These are phyloP conservation scores for Tolypocladium paradoxum DNA, from an alignment of 2,329 filamentous ascomycete species.

Conservation along the genomic window DNA sequence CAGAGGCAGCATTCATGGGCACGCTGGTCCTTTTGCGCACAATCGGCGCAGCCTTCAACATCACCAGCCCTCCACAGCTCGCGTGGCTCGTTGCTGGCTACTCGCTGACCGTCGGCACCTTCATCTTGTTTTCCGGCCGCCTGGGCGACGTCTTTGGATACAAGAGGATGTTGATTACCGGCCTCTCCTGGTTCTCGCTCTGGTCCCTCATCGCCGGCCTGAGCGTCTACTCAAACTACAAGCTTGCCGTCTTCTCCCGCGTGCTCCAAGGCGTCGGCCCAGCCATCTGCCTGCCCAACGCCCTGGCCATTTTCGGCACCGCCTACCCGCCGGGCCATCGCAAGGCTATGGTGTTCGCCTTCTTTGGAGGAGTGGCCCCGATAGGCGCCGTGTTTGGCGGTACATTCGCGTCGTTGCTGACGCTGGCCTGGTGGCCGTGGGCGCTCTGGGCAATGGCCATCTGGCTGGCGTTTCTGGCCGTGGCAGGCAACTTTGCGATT, in stretches of 20 bases:
- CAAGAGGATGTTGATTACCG: conserved; percentile 40
- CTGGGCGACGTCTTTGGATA: conserved; percentile 49
- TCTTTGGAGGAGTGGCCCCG: conserved; percentile 36
- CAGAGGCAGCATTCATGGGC: conserved; percentile 22
- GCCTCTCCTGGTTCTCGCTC: conserved; percentile 42
- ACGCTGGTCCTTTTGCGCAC: conserved; percentile 35
- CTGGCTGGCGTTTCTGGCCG: conserved; percentile 21
- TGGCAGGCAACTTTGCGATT: conserved; percentile 21
- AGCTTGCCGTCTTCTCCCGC: conserved; percentile 39
- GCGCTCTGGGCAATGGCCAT: conserved; percentile 31
- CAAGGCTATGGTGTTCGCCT: conserved; percentile 49
- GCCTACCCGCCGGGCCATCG: conserved; percentile 44
- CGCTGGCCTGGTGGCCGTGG: conserved; percentile 37
- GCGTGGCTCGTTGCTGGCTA: conserved; percentile 50
- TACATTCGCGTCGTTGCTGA: conserved; percentile 28
- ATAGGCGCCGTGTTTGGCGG: conserved; percentile 33
- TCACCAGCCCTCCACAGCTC: conserved; percentile 31
- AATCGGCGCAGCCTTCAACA: conserved; percentile 35
- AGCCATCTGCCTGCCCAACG: conserved; percentile 53
- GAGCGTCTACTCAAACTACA: conserved; percentile 24
- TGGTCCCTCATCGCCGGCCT: conserved; percentile 40
- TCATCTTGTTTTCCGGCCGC: conserved; percentile 45
- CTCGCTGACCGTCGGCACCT: conserved; percentile 42
- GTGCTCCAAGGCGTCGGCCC: conserved; percentile 51
- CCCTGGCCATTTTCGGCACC: conserved; percentile 48